Evolutionary conservation across 306 rosid species (phyloP).

Genomic region (Castanea mollissima): DNA sequence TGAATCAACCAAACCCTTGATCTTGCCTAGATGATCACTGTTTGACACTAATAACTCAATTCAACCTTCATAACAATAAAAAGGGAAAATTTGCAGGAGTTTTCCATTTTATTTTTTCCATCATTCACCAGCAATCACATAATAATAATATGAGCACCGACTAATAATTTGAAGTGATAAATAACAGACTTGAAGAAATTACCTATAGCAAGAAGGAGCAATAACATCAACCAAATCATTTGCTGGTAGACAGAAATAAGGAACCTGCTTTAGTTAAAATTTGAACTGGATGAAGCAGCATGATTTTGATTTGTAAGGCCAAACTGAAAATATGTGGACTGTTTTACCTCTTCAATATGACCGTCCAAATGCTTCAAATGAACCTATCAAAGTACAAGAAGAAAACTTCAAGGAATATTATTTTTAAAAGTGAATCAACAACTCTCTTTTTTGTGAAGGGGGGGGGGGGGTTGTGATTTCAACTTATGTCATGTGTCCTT

Average conservation of each 20-base stretch:
- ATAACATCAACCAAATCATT: constrained; percentile 96
- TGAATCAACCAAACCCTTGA: not conserved
- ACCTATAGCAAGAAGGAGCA: constrained; percentile 99
- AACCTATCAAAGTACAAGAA: constrained; percentile 45
- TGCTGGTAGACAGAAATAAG: constrained; percentile 97
- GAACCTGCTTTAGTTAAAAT: constrained; percentile 69
- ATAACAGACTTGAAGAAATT: not conserved
- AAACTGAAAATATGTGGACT: constrained; percentile 5
- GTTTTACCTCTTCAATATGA: constrained; percentile 85
- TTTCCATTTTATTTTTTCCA: not conserved
- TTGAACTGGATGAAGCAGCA: constrained; percentile 36
- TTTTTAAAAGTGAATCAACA: constrained; percentile 5
- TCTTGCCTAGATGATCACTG: not conserved
- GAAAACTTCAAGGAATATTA: not conserved
- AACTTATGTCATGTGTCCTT: not conserved
- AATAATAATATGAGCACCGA: too few species aligned
- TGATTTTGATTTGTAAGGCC: constrained; percentile 15
- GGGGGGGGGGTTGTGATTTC: too few species aligned
- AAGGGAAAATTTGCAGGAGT: not conserved
- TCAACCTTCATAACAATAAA: not conserved
- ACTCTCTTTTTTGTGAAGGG: not conserved
- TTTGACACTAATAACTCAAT: not conserved
- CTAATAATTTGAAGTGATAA: not conserved
- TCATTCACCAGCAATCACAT: not conserved
- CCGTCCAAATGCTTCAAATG: constrained; percentile 97